Percentiles rank a stretch among this genome's conserved stretches.
Evolutionary conservation across 805 yeast species (phyloP).

Genomic region (Dipodascus albidus): DNA sequence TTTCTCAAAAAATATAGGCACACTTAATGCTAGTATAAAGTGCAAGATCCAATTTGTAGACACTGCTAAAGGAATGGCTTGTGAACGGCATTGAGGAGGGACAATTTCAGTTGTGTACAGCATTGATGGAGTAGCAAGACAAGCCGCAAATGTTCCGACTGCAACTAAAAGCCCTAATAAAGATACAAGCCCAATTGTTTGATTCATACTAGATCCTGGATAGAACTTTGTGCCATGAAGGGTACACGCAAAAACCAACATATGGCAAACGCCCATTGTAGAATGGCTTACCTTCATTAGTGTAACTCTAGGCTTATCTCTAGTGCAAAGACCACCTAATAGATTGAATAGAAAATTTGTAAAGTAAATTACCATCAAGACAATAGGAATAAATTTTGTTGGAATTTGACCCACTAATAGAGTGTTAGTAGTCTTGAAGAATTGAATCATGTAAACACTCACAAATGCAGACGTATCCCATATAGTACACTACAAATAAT

Average conservation of each 20-base stretch:
- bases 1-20: not conserved
- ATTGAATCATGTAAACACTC: not conserved
- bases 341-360: not conserved
- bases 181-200: not conserved
- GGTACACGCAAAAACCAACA: not conserved
- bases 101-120: not conserved
- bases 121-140: not conserved
- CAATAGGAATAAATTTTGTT: not conserved
- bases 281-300: not conserved
- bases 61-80: not conserved
- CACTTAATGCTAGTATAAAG: not conserved
- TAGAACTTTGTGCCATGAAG: not conserved
- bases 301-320: not conserved
- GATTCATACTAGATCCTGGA: not conserved
- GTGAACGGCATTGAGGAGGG: not conserved
- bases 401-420: not conserved
- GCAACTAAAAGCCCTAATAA: not conserved
- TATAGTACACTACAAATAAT: not conserved
- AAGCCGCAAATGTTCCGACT: not conserved
- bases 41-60: not conserved
- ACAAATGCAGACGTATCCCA: constrained; percentile 1
- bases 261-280: constrained; percentile 1
- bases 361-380: not conserved
- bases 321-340: not conserved
- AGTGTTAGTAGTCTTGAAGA: not conserved